These are phyloP conservation scores for Wickerhamiella infanticola DNA, from an alignment of 1,139 yeast species.

Conservation along the genomic window DNA sequence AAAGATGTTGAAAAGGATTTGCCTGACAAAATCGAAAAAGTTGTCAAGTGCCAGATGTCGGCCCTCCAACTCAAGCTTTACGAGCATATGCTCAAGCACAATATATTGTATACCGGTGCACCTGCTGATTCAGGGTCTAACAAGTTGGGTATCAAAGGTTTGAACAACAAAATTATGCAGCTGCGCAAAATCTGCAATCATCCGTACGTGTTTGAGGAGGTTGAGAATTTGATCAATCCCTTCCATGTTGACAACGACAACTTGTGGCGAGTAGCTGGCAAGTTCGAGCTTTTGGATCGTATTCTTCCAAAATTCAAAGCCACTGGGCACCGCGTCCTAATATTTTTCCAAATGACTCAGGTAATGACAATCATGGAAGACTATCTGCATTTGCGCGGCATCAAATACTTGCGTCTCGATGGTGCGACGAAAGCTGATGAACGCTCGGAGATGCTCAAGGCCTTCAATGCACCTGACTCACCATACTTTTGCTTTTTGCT, in stretches of 20 bases:
- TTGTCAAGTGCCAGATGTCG: conserved; percentile 86
- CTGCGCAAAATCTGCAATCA: conserved; percentile 91
- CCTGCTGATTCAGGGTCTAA: conserved; percentile 31
- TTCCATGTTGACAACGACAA: conserved; percentile 39
- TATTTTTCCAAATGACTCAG: conserved; percentile 97
- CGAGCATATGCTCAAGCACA: conserved; percentile 83
- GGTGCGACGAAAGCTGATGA: conserved; percentile 95
- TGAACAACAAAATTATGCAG: conserved; percentile 93
- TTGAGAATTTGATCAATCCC: conserved; percentile 77
- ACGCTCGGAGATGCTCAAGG: conserved; percentile 67
- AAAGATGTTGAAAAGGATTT: conserved; percentile 94
- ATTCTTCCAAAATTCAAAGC: conserved; percentile 75
- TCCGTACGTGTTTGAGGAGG: conserved; percentile 93
- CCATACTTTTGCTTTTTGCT: conserved; percentile 80
- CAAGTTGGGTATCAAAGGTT: conserved; percentile 62
- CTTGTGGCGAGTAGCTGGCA: conserved; percentile 84
- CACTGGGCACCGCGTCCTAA: conserved; percentile 77
- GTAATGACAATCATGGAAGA: conserved; percentile 99
- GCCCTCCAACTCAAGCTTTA: conserved; percentile 67
- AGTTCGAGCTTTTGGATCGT: conserved; percentile 80
- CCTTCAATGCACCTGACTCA: conserved; percentile 73
- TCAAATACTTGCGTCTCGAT: conserved; percentile 79
- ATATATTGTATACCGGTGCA: conserved; percentile 69
- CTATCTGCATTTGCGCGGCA: conserved; percentile 54
- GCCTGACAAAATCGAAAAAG: conserved; percentile 91